Base-by-base conservation (phyloP, 2,329 filamentous ascomycete genomes). In the Monosporascus cannonballus region DNA sequence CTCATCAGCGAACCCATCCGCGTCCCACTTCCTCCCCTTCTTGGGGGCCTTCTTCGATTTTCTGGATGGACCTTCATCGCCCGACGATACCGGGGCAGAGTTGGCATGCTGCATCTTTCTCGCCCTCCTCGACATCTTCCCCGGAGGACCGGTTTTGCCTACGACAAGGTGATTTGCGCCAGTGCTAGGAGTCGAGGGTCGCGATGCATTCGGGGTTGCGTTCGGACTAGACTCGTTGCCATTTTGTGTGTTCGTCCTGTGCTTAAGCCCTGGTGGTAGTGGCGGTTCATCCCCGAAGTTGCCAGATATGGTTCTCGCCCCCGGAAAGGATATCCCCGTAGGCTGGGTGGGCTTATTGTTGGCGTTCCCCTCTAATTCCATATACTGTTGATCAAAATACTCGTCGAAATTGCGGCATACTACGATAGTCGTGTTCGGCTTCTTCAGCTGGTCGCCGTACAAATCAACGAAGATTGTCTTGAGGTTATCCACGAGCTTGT, bases 401-500 rank as follows among this genome's bases (percentile, higher is more conserved):
- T 87, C 80, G 66, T 95, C 90, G 67, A 99, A 99, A 49, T 83
- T 80, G 50, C 77, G 69, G 72, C 91, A 96, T 67, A 92, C 83
- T 53, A 94, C 78, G 22, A 89, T 77, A 51, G 88, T 90, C 11
- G 85, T 89, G 67, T 93, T 83, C 25, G 88, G 83, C 61, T 89
- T 89, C 68, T 85, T 91, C 51, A 99, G 76, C 69, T 96, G 88
- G 54, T 94, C 87, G 60, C 86, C 89, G 69, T 97, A 99, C 27
- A 96, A 79, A 59, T 91, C 89, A 60, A 94, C 80, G 67, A 97
- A 99, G 36, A 99, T 85, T 9, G 89, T 91, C 68, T 87, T 90
- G 64, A 97, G 90, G 65, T 97, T 96, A 66, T 96, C 93, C 60
- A 99, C 84, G 47, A 99, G 85, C 69, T 94, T 91, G 71, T 99